phyloP scores from a whole-genome alignment of 2,329 filamentous ascomycete genomes.

The Ramichloridium luteum region DNA sequence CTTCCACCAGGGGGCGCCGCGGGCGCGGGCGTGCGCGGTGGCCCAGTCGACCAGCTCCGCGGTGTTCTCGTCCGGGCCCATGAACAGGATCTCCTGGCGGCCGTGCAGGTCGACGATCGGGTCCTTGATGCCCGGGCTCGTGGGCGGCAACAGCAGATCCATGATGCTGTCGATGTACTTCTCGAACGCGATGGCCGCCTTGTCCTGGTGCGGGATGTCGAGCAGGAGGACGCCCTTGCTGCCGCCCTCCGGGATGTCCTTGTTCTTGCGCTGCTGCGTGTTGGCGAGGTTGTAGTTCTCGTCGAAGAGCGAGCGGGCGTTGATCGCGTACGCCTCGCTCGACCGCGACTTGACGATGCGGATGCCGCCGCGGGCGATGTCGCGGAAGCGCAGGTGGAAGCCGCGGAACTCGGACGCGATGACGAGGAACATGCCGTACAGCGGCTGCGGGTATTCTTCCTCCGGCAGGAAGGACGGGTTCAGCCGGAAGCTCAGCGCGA shows the following conservation, averaged over 20 bases:
- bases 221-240: conserved; percentile 96
- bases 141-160: conserved; percentile 78
- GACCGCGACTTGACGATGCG: conserved; percentile 97
- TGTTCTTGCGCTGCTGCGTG: conserved; percentile 99
- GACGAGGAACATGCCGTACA: conserved; percentile 98
- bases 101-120: conserved; percentile 92
- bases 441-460: conserved; percentile 81
- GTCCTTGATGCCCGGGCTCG: conserved; percentile 95
- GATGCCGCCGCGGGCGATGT: conserved; percentile 93
- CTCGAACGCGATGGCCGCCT: conserved; percentile 83
- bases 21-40: conserved; percentile 78
- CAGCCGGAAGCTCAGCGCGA: conserved; percentile 90
- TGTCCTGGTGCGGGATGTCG: conserved; percentile 88
- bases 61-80: conserved; percentile 98
- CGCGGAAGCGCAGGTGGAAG: conserved; percentile 94
- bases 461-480: conserved; percentile 79
- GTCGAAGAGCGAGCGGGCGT: conserved; percentile 89
- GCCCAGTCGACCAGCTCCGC: conserved; percentile 96
- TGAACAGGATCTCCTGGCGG: conserved; percentile 93
- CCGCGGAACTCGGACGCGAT: conserved; percentile 94
- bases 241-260: conserved; percentile 96
- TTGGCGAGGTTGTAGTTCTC: conserved; percentile 98
- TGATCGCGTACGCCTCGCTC: conserved; percentile 91
- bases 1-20: conserved; percentile 97
- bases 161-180: conserved; percentile 99